Conservation (phyloP, 192 early-diverging fungal genomes). For the Podila verticillata region DNA sequence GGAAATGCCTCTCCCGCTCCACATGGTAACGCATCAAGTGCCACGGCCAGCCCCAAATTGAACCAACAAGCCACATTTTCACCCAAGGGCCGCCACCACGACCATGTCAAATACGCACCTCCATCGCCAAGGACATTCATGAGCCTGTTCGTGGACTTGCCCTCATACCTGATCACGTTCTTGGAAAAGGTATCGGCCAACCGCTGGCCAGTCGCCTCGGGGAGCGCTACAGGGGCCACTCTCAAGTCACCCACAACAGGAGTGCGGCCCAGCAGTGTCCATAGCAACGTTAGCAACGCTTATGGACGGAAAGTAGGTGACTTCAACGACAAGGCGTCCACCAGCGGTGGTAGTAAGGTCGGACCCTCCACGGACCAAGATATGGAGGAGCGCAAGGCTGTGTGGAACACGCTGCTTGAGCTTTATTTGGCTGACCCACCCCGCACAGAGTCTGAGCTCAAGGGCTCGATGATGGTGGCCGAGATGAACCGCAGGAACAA, state of each 20-base stretch:
- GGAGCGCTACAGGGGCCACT: slow-evolving; percentile 15
- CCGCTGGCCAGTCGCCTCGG: slow-evolving; percentile 66
- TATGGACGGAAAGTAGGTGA: slow-evolving; percentile 1
- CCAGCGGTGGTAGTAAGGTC: slow-evolving; percentile 23
- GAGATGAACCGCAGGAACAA: slow-evolving; percentile 47
- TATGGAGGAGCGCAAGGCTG: slow-evolving; percentile 71
- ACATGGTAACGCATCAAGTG: slow-evolving; percentile 6
- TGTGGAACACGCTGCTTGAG: slow-evolving; percentile 94
- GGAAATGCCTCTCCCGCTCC: slow-evolving; percentile 10
- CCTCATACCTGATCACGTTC: slow-evolving; percentile 82
- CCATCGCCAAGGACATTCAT: slow-evolving; percentile 79
- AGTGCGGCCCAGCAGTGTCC: slow-evolving; percentile 7
- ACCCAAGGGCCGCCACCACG: slow-evolving; percentile 15
- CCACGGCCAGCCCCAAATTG: slow-evolving; percentile 12
- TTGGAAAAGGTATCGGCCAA: slow-evolving; percentile 85
- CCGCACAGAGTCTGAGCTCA: slow-evolving; percentile 5
- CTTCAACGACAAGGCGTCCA: slow-evolving; percentile 32
- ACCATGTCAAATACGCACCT: slow-evolving; percentile 48
- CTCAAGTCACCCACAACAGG: slow-evolving; percentile 14
- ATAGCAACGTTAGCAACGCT: slow-evolving; percentile 1
- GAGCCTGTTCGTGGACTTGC: slow-evolving; percentile 88
- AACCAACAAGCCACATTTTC: slow-evolving; percentile 11
- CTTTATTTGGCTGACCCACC: slow-evolving; percentile 70
- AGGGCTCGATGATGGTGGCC: slow-evolving; percentile 33
- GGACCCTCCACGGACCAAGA: slow-evolving; percentile 40